phyloP scores from a whole-genome alignment of 1,139 yeast genomes.

The Kazachstania sp. region DNA sequence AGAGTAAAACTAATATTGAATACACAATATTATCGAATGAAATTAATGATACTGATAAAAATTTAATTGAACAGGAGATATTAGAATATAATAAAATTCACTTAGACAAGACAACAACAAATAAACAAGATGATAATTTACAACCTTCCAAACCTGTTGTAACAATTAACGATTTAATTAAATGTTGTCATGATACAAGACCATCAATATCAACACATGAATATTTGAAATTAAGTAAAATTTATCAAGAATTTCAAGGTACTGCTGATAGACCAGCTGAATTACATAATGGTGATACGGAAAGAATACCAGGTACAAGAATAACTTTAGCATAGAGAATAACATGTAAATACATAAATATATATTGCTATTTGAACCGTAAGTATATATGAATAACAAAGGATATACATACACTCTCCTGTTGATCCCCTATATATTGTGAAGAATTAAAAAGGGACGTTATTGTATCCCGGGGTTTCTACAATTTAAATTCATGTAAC shows the following conservation, averaged over 20 bases:
- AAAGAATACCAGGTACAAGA: constrained; percentile 80
- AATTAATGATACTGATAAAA: neutral
- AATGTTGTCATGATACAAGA: constrained; percentile 66
- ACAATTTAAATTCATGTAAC: too few species aligned
- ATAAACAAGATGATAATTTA: constrained; percentile 18
- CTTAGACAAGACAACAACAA: neutral
- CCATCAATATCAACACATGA: constrained; percentile 80
- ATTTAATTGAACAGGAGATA: neutral
- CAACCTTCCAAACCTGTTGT: constrained; percentile 28
- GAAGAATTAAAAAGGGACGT: too few species aligned
- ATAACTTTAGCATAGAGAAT: constrained; percentile 9
- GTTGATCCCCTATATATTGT: too few species aligned
- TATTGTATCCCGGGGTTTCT: too few species aligned
- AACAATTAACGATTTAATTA: constrained; percentile 46
- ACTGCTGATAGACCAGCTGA: constrained; percentile 67
- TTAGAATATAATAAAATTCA: neutral
- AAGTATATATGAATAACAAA: too few species aligned
- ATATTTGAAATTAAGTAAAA: constrained; percentile 47
- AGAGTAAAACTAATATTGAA: neutral
- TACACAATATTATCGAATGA: neutral
- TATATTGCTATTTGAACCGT: too few species aligned
- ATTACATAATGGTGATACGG: constrained; percentile 79
- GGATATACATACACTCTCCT: too few species aligned
- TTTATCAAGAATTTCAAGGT: constrained; percentile 66
- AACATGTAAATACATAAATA: too few species aligned